Evolutionary conservation across 176 grass and related monocot species (phyloP).

Genomic region (Lolium perenne): DNA sequence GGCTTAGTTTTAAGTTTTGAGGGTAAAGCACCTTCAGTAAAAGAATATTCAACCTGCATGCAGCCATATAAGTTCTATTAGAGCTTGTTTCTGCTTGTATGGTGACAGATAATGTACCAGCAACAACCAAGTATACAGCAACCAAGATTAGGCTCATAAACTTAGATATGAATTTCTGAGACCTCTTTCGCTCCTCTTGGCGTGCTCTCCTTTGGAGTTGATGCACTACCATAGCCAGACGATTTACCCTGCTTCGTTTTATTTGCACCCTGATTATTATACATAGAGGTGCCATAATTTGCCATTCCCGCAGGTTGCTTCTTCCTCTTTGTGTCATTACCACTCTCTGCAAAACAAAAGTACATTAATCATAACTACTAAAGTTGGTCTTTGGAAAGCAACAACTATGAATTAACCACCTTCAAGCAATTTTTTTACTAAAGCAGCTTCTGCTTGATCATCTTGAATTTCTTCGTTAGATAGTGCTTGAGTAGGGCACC

Average conservation of each 20-base stretch:
- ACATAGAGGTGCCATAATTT: conserved; percentile 52
- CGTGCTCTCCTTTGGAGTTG: conserved; percentile 60
- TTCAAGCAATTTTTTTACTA: conserved; percentile 84
- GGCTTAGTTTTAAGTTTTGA: conserved; percentile 73
- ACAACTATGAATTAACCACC: conserved; percentile 54
- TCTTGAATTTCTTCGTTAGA: conserved; percentile 88
- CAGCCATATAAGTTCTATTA: conserved; percentile 40
- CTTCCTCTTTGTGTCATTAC: conserved; percentile 69
- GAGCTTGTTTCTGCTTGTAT: conserved; percentile 24
- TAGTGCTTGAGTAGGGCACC: conserved; percentile 62
- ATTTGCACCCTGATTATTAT: conserved; percentile 51
- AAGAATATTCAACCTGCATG: conserved; percentile 60
- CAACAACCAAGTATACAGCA: too few species aligned
- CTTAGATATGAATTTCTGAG: conserved; percentile 24
- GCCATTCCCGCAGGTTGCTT: conserved; percentile 54
- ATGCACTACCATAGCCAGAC: background rate
- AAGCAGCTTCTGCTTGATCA: conserved; percentile 76
- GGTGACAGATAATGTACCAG: conserved; percentile 30
- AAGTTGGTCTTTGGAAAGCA: conserved; percentile 10
- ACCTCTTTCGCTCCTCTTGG: conserved; percentile 84
- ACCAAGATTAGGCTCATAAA: background rate
- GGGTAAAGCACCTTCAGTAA: conserved; percentile 56
- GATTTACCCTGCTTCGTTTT: conserved; percentile 55
- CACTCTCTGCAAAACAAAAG: conserved; percentile 64
- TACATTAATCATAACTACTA: conserved; percentile 40